Conservation (phyloP, 2,329 filamentous ascomycete genomes). For the Escovopsis sp. region DNA sequence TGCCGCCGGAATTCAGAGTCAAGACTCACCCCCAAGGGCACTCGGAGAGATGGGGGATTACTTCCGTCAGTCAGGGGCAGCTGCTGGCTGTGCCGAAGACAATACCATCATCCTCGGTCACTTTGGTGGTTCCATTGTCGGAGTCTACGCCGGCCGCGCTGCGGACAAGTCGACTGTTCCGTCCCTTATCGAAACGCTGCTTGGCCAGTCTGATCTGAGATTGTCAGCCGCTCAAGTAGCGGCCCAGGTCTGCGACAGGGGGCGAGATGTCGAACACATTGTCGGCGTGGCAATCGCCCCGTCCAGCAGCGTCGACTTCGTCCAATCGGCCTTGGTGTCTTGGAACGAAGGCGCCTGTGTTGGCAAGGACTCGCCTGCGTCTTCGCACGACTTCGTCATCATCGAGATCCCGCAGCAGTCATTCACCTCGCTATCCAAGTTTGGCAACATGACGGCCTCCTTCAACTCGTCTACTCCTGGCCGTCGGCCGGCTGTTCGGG, state of each 20-base stretch:
- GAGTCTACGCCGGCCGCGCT: not conserved
- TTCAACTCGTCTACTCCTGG: not conserved
- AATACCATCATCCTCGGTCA: not conserved
- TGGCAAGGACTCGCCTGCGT: not conserved
- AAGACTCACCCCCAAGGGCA: not conserved
- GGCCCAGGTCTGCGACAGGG: not conserved
- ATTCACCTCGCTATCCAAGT: not conserved
- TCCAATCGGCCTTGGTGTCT: constrained; percentile 2
- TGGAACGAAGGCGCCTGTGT: constrained; percentile 1
- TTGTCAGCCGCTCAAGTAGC: not conserved
- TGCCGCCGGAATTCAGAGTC: not conserved
- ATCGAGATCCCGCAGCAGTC: not conserved
- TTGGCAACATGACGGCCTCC: not conserved
- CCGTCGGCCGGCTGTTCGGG: not conserved
- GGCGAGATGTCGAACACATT: constrained; percentile 1
- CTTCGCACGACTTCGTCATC: not conserved
- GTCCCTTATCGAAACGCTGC: not conserved
- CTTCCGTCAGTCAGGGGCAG: not conserved
- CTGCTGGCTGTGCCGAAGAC: not conserved
- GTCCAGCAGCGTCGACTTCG: not conserved
- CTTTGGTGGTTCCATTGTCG: not conserved
- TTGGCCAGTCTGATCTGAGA: not conserved
- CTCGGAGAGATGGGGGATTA: not conserved
- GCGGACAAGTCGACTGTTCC: not conserved
- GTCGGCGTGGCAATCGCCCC: constrained; percentile 1